Conservation (phyloP, 1,284 basidiomycete genomes). For the Megacollybia platyphylla region DNA sequence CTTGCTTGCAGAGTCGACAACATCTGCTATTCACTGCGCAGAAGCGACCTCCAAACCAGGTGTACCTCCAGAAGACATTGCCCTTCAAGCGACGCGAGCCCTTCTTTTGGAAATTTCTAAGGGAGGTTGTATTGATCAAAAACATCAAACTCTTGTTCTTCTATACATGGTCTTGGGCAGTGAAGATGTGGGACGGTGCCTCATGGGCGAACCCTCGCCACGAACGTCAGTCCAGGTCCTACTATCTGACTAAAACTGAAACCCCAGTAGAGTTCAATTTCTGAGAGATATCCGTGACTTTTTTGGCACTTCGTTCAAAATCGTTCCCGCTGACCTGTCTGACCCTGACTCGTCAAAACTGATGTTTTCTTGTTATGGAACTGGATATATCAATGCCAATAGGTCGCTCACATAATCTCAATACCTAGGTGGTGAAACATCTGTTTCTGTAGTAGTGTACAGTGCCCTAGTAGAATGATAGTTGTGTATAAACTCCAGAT, state of each 20-base stretch:
- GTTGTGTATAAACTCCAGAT: neutral
- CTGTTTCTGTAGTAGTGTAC: too few species aligned
- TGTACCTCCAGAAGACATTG: slow-evolving; percentile 87
- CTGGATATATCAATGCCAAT: slow-evolving; percentile 68
- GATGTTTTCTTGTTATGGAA: slow-evolving; percentile 69
- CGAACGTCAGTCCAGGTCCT: slow-evolving; percentile 52
- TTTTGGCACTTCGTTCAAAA: slow-evolving; percentile 65
- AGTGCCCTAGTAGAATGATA: neutral
- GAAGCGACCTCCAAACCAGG: slow-evolving; percentile 77
- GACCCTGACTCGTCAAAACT: slow-evolving; percentile 40
- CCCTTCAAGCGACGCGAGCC: slow-evolving; percentile 63
- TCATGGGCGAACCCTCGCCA: slow-evolving; percentile 72
- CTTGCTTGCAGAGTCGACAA: slow-evolving; percentile 86
- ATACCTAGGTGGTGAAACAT: neutral
- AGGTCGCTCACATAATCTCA: slow-evolving; percentile 46
- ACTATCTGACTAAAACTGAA: neutral
- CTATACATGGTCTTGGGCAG: slow-evolving; percentile 91
- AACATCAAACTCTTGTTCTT: slow-evolving; percentile 83
- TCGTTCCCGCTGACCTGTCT: slow-evolving; percentile 33
- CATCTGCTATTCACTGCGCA: slow-evolving; percentile 77
- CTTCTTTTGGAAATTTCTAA: slow-evolving; percentile 70
- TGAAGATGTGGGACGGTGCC: slow-evolving; percentile 87
- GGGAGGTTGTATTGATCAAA: slow-evolving; percentile 86
- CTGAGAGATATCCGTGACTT: slow-evolving; percentile 74
- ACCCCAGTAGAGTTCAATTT: slow-evolving; percentile 66